Evolutionary conservation across 768 basidiomycete genomes (phyloP).

Genomic region (Steccherinum ochraceum): DNA sequence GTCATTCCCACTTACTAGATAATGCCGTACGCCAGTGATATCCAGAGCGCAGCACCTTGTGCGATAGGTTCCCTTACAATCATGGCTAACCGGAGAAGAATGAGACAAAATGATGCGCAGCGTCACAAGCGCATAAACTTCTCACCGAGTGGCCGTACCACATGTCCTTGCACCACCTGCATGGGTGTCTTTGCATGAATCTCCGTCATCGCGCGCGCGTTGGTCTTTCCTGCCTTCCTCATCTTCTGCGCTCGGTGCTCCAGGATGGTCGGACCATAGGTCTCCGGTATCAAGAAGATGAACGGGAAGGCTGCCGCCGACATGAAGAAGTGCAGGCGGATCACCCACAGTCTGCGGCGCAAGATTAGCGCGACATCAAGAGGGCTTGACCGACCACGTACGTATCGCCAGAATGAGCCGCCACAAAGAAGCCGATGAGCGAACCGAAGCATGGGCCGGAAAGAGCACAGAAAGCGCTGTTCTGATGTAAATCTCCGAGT

Average conservation of each 20-base stretch:
- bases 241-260: conserved; percentile 10
- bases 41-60: conserved; percentile 16
- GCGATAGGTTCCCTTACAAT: conserved; percentile 15
- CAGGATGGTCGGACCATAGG: conserved; percentile 17
- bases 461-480: conserved; percentile 12
- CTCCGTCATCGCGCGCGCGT: conserved; percentile 13
- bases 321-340: conserved; percentile 16
- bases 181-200: conserved; percentile 8
- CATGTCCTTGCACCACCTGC: conserved; percentile 11
- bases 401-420: conserved; percentile 8
- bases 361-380: background rate
- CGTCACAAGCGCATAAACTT: too few species aligned
- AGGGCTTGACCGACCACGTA: background rate
- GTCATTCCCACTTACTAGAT: conserved; percentile 17
- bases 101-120: too few species aligned
- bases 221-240: conserved; percentile 8
- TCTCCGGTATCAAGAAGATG: conserved; percentile 15
- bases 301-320: conserved; percentile 12
- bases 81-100: too few species aligned
- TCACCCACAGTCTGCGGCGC: conserved; percentile 15
- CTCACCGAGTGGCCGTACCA: conserved; percentile 14
- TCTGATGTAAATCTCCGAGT: background rate
- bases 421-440: conserved; percentile 19
- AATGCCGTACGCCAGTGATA: conserved; percentile 18
- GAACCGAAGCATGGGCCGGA: conserved; percentile 16